Conservation (phyloP, 305 asterid genomes). For the Fraxinus paxiana region DNA sequence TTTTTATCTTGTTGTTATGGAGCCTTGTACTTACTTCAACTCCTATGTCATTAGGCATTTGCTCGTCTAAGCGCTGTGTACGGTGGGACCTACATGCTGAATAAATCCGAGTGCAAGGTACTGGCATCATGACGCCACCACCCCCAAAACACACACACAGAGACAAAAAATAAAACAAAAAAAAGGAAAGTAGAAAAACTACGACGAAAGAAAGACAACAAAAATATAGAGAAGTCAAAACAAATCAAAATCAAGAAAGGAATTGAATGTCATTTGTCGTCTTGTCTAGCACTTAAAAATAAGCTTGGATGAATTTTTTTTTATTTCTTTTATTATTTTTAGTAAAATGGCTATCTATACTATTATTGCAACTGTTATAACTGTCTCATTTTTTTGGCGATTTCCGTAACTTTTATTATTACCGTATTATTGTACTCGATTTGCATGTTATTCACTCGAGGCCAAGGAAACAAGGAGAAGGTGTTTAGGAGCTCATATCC, state of each 20-base stretch:
- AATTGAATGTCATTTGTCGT: too few relatives aligned
- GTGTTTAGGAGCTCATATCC: background rate
- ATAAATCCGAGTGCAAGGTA: constrained; percentile 96
- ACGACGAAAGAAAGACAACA: background rate
- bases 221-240: background rate
- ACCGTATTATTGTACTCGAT: too few relatives aligned
- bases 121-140: background rate
- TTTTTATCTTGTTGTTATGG: background rate
- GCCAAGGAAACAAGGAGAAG: background rate
- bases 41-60: constrained; percentile 56
- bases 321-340: too few relatives aligned
- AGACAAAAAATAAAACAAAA: too few relatives aligned
- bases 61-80: constrained; percentile 97
- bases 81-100: constrained; percentile 98
- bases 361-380: too few relatives aligned
- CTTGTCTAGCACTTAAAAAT: too few relatives aligned
- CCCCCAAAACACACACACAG: background rate
- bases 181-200: too few relatives aligned
- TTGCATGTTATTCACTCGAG: background rate
- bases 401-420: too few relatives aligned
- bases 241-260: background rate
- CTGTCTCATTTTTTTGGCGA: too few relatives aligned
- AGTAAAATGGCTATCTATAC: too few relatives aligned
- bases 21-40: background rate
- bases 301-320: too few relatives aligned